phyloP scores from a whole-genome alignment of 257 asterid genomes.

The Galeopsis tetrahit region DNA sequence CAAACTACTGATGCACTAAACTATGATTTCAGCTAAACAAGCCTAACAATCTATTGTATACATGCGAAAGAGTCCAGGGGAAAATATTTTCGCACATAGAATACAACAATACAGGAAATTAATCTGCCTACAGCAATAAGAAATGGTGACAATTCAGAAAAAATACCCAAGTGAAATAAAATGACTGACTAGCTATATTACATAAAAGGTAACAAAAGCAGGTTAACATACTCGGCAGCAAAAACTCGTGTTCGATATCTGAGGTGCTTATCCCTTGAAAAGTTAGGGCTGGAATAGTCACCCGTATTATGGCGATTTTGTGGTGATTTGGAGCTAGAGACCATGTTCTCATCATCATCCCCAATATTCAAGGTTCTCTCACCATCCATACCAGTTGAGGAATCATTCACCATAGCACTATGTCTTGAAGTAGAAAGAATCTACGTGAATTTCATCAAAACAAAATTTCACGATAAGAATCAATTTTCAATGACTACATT shows the following conservation, averaged over 20 bases:
- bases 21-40: slow-evolving; percentile 23
- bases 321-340: slow-evolving; percentile 61
- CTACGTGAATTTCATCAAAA: slow-evolving; percentile 47
- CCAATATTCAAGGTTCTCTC: slow-evolving; percentile 55
- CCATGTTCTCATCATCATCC: slow-evolving; percentile 95
- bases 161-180: slow-evolving; percentile 16
- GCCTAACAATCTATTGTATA: slow-evolving; percentile 25
- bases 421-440: slow-evolving; percentile 80
- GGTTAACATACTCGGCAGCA: slow-evolving; percentile 90
- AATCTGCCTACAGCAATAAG: slow-evolving; percentile 26
- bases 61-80: slow-evolving; percentile 3
- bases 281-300: slow-evolving; percentile 57
- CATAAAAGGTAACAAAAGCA: slow-evolving; percentile 28
- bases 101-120: not conserved
- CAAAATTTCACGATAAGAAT: not conserved
- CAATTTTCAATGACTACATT: slow-evolving; percentile 18
- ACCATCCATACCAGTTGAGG: slow-evolving; percentile 68
- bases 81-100: slow-evolving; percentile 5
- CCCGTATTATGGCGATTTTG: slow-evolving; percentile 42
- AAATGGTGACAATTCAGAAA: slow-evolving; percentile 6
- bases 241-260: slow-evolving; percentile 96
- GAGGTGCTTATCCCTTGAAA: slow-evolving; percentile 85
- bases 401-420: slow-evolving; percentile 52
- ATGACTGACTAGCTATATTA: slow-evolving; percentile 22
- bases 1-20: slow-evolving; percentile 8